Conservation (phyloP, 2,329 filamentous ascomycete genomes). For the Colletotrichum plurivorum region DNA sequence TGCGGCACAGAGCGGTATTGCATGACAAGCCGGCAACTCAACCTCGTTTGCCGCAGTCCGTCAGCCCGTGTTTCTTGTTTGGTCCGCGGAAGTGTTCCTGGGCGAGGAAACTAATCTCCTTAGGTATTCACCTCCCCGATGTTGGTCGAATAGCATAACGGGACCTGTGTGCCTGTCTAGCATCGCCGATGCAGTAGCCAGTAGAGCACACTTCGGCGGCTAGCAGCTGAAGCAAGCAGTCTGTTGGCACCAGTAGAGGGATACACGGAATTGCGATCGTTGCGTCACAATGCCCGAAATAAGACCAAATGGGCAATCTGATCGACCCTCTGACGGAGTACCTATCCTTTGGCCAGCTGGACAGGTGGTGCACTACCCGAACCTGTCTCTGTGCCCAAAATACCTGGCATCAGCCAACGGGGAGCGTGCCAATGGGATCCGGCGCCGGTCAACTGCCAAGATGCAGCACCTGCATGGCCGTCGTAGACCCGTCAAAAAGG, state of each 20-base stretch:
- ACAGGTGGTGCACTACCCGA: conserved; percentile 24
- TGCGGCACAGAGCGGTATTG: conserved; percentile 1
- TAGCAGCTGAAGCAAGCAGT: conserved; percentile 3
- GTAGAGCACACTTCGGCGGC: not conserved
- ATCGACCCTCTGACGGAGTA: conserved; percentile 8
- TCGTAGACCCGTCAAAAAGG: not conserved
- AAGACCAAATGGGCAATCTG: conserved; percentile 1
- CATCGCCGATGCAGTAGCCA: conserved; percentile 15
- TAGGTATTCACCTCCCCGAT: not conserved
- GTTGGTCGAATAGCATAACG: not conserved
- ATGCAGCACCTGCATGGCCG: not conserved
- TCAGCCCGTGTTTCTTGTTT: not conserved
- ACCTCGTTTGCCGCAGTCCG: not conserved
- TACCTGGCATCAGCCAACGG: not conserved
- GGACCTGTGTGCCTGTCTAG: not conserved
- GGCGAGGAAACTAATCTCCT: not conserved
- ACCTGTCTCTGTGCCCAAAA: conserved; percentile 4
- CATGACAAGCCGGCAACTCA: conserved; percentile 7
- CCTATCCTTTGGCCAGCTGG: not conserved
- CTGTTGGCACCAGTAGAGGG: conserved; percentile 23
- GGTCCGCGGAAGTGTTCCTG: not conserved
- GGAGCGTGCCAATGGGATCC: conserved; percentile 8
- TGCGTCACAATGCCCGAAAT: conserved; percentile 25
- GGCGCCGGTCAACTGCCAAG: conserved; percentile 6
- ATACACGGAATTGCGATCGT: conserved; percentile 8